Base-by-base conservation (phyloP, 768 basidiomycete genomes). In the Rossbeevera mucosa region DNA sequence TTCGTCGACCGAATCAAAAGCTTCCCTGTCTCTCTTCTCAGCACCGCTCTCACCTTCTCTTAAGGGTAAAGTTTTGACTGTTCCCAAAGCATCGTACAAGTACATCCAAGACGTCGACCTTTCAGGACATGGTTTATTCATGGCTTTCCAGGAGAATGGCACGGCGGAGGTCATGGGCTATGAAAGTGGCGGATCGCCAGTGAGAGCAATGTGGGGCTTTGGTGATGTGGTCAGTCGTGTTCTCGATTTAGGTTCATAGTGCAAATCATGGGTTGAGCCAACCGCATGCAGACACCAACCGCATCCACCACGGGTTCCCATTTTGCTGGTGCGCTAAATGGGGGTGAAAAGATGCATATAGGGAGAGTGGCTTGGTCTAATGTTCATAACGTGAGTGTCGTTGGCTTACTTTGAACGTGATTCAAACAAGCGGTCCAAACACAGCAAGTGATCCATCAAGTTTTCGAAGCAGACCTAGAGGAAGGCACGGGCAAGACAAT, bases 281-380 rank as follows among this genome's bases (percentile, higher is more conserved):
- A 31, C 41, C 8, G 9, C n/a, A 24, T 44, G 25, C 22, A 82
- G 82, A 71, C 68, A 7, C 60, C 69, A 13, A 74, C 80, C 2
- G 58, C 70, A 0, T 68, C 72, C 7, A 67, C 76, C 13, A 64
- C 80, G 0, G 70, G 72, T 16, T 79, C 84, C 0, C 63, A 80
- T 1, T 93, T 81, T 60, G 68, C 80, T 5, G 86, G 87, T 24
- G 80, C 75, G 5, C 41, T 80, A 4, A 77, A 81, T 57, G 70
- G 68, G 20, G 64, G 75, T 12, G 82, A 81, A 3, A 65, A 71
- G 4, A 72, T 81, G 1, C 81, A 81, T 56, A 67, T 92, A 41
- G 76, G 77, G 9, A 79, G 87, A 16, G 69, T 88, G 0, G 84
- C 77, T 61, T 91, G 87, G 88, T 83, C 85, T 1, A 74, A 80